Base-by-base conservation (phyloP, 2,329 filamentous ascomycete species). In the Nothophoma quercina region DNA sequence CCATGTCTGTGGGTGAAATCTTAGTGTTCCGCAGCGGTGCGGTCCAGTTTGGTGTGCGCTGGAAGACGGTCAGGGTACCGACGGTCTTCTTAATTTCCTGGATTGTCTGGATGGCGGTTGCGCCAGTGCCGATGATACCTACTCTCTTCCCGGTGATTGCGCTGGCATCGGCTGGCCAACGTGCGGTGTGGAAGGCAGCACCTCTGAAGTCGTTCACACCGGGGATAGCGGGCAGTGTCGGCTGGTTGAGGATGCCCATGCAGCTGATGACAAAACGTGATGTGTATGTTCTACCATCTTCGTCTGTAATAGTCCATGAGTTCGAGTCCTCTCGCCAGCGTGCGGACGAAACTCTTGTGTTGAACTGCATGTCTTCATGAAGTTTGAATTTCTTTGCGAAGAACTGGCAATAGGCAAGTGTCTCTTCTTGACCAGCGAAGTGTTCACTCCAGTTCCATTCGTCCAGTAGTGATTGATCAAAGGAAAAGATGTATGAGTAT, bases 61-160 rank as follows among this genome's bases (percentile, higher is more conserved):
- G 84, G 69, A 88, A 88, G 34, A 89, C 81, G 5, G 72, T 77
- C 1, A 89, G 34, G 32, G 68, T 67, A 5, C 74, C 76, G 0
- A 79, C 83, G 9, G 77, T 64, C 2, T 79, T 79, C 4, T 79
- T 83, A 73, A 81, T 80, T 30, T 83, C 83, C 56, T 89, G 85
- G 1, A 80, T 78, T 29, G 86, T 78, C 58, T 88, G 85, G 0
- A 88, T 81, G 0, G 85, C 85, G 0, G 83, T 83, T 0, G 85
- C 80, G 1, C 85, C 86, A 16, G 64, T 65, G 6, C 86, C 86
- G 25, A 88, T 82, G 55, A 88, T 78, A 7, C 81, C 85, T 32
- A 83, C 78, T 16, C 78, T 77, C 63, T 88, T 88, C 39, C 78
- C 78, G 21, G 75, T 74, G 23, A 85, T 76, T 30, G 82, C 75